phyloP scores from a whole-genome alignment of 495 filamentous ascomycete genomes.

The Pyrenopolyporus hunteri region DNA sequence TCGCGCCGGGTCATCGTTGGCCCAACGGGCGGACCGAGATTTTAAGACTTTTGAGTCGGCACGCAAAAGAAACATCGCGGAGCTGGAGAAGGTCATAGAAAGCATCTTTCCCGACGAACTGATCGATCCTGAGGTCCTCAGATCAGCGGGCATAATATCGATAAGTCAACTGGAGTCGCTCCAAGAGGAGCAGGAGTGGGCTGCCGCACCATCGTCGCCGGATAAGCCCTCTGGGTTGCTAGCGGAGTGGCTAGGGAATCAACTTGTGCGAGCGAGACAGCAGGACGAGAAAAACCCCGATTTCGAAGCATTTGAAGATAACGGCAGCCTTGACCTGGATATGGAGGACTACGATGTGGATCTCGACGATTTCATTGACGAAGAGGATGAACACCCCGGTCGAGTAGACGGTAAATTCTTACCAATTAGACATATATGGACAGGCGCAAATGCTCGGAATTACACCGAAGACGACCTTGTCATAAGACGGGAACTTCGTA shows the following conservation, averaged over 20 bases:
- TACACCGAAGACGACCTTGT: constrained; percentile 22
- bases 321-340: constrained; percentile 34
- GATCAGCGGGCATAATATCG: constrained; percentile 63
- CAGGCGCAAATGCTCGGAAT: constrained; percentile 37
- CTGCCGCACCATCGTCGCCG: constrained; percentile 38
- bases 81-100: constrained; percentile 53
- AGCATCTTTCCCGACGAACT: constrained; percentile 58
- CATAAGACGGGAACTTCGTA: constrained; percentile 32
- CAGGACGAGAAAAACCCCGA: constrained; percentile 43
- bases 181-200: constrained; percentile 58
- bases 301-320: constrained; percentile 42
- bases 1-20: not conserved
- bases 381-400: constrained; percentile 49
- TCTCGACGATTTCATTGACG: constrained; percentile 44
- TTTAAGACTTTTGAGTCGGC: constrained; percentile 33
- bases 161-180: constrained; percentile 67
- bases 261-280: constrained; percentile 39
- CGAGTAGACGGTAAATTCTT: constrained; percentile 45
- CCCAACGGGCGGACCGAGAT: constrained; percentile 24
- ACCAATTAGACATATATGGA: constrained; percentile 45
- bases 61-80: constrained; percentile 35
- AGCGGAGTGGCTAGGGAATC: constrained; percentile 66
- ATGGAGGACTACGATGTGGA: constrained; percentile 43
- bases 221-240: constrained; percentile 56
- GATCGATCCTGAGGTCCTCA: constrained; percentile 54